Base-by-base conservation (phyloP, 345 rosid genomes). In the Chamaenerion angustifolium region DNA sequence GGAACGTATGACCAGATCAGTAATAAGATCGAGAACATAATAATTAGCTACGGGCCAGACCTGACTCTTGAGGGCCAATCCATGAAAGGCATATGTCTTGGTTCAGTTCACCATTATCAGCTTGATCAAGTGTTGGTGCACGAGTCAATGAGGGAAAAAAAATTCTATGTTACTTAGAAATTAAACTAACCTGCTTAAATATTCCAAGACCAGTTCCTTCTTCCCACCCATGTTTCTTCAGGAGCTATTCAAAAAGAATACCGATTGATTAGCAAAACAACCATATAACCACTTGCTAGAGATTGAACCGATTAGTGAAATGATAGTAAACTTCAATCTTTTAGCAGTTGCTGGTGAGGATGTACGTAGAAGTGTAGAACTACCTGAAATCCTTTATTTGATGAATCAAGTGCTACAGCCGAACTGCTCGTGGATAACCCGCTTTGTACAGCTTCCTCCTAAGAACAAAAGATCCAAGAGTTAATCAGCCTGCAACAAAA, bases 201-300 rank as follows among this genome's bases (percentile, higher is more conserved):
- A 71, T 13, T 54, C 97, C 95, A 58, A 89, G 88, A 66, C 95
- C 94, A 21, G 79, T 74, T 52, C 97, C 95, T 79, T 85, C 95
- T 67, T 79, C 85, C 97, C 97, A 89, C 13, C 97, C 95, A 58
- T 85, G 94, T 79, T 85, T 89, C 81, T 80, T 85, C 56, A 85
- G 68, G 19, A 89, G 84, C 95, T 85, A 76, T 61, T 55, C 55
- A 16, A 56, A 46, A 16, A 11, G 48, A 42, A 25, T 18, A 45
- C 14, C 1, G 1, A 3, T 50, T 50, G 12, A 56, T 18, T 6
- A 48, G n/a, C 14, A 11, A 19, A 25, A 44, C 9, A 21, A 25
- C 17, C 19, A 11, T 1, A 45, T 37, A 37, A 4, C 10, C 16
- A 45, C 12, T 5, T 17, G 17, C n/a, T 12, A 41, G n/a, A 17